Percentiles rank a stretch among this genome's conserved stretches.
Conservation (phyloP, 768 basidiomycete genomes). For the Asterophora parasitica region DNA sequence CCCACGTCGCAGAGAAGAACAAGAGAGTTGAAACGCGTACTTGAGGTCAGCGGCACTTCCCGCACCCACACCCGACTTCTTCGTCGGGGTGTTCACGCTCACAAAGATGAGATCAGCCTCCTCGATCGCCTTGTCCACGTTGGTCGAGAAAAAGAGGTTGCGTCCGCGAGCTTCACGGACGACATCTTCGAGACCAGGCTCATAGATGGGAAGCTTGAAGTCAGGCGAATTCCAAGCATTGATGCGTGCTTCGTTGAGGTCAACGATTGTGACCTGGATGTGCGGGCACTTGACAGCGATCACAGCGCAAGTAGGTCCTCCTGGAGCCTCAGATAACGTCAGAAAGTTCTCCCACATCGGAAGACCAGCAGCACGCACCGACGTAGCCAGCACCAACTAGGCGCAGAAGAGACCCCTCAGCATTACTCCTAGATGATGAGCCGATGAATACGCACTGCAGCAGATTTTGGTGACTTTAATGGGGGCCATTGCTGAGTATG, state of each 20-base stretch:
- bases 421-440: not conserved
- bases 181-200: conserved; percentile 92
- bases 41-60: conserved; percentile 98
- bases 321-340: conserved; percentile 31
- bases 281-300: conserved; percentile 92
- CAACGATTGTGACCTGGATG: conserved; percentile 95
- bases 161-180: conserved; percentile 83
- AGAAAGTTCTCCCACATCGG: conserved; percentile 1
- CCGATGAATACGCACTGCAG: conserved; percentile 61
- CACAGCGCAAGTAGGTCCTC: conserved; percentile 93
- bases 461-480: conserved; percentile 76
- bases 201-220: conserved; percentile 90
- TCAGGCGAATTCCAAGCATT: conserved; percentile 94
- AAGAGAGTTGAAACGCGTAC: conserved; percentile 33
- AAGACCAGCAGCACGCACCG: conserved; percentile 44
- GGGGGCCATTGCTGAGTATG: conserved; percentile 38
- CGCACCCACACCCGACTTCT: conserved; percentile 96
- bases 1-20: not conserved
- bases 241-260: conserved; percentile 90
- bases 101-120: conserved; percentile 99
- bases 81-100: conserved; percentile 97
- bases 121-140: conserved; percentile 87
- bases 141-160: conserved; percentile 96
- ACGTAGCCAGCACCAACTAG: conserved; percentile 90
- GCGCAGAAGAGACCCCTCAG: conserved; percentile 15